A percentile compares a stretch with the other conserved stretches of the same genome.
Conservation (phyloP, 2,329 filamentous ascomycete genomes). For the Neurospora crassa region DNA sequence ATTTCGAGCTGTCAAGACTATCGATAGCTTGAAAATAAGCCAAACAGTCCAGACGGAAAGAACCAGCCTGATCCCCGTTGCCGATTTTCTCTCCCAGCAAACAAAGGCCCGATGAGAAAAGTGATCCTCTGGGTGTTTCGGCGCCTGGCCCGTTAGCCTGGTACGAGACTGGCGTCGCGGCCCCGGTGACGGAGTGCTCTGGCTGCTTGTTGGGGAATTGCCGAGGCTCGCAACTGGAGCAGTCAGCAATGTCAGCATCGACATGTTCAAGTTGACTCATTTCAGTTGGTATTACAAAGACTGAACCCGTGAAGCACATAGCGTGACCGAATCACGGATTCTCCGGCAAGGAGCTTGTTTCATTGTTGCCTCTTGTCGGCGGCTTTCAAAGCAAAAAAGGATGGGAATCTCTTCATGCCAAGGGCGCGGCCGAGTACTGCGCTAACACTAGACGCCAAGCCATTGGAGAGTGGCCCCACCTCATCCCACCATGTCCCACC, state of each 20-base stretch:
- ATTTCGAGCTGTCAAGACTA: not conserved
- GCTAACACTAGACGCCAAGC: not conserved
- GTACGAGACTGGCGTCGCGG: not conserved
- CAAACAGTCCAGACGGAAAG: not conserved
- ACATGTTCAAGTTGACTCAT: not conserved
- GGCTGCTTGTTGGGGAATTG: not conserved
- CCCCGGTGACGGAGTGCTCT: not conserved
- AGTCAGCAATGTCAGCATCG: not conserved
- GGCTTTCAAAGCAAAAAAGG: not conserved
- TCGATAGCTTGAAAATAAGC: not conserved
- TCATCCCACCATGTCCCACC: not conserved
- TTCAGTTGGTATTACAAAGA: not conserved
- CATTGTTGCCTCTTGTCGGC: not conserved
- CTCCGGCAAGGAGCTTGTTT: not conserved
- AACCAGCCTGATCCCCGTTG: not conserved
- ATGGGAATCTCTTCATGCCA: not conserved
- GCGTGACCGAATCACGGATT: not conserved
- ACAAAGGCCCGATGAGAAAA: not conserved
- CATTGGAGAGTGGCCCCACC: not conserved
- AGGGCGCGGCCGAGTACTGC: not conserved
- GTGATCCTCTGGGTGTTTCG: not conserved
- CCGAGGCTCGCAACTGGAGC: not conserved
- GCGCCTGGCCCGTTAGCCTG: slow-evolving; percentile 1
- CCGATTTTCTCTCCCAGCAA: not conserved
- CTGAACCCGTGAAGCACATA: not conserved